Base-by-base conservation (phyloP, 2,329 filamentous ascomycete species). In the Neoarthrinium moseri region DNA sequence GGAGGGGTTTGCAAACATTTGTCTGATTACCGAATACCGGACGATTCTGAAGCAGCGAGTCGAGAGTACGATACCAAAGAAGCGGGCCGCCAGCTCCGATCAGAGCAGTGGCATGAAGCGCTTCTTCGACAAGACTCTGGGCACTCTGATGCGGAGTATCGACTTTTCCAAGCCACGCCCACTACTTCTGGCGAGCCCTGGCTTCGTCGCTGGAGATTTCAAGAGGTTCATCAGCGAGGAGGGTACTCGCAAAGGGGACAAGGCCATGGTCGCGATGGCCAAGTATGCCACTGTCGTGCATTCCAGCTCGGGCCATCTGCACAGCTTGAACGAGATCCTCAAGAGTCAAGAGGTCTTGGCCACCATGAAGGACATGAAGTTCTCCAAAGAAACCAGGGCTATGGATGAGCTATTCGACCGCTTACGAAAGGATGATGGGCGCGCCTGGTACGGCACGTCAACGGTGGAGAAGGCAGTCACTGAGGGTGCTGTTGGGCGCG, bases 281-380 rank as follows among this genome's bases (percentile, higher is more conserved):
- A 80, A 83, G 56, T 73, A 85, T 41, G 78, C 81, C 1, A 83
- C 83, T 1, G 82, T 96, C 17, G 87, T 95, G 8, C 91, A 96
- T 64, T 84, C 88, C 12, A 89, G 87, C 45, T 89, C 89, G 0
- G 91, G 90, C 0, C 89, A 96, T 61, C 71, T 96, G 13, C 90
- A 97, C 69, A 87, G 87, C 36, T 76, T 99, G 22, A 87, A 89
- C 56, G 91, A 97, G 65, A 86, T 96, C 1, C 78, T 99, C 38
- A 85, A 89, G 59, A 91, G 85, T 41, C 83, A 86, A 2, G 86
- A 90, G 46, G 89, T 96, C 7, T 77, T 86, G 41, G 77, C 80
- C 2, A 86, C 87, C 53, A 81, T 97, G 58, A 84, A 86, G 50
- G 84, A 96, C 62, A 94, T 91, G 53, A 94, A 92, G 59, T 96